phyloP scores from a whole-genome alignment of 768 basidiomycete genomes.

The Mycena indigotica region DNA sequence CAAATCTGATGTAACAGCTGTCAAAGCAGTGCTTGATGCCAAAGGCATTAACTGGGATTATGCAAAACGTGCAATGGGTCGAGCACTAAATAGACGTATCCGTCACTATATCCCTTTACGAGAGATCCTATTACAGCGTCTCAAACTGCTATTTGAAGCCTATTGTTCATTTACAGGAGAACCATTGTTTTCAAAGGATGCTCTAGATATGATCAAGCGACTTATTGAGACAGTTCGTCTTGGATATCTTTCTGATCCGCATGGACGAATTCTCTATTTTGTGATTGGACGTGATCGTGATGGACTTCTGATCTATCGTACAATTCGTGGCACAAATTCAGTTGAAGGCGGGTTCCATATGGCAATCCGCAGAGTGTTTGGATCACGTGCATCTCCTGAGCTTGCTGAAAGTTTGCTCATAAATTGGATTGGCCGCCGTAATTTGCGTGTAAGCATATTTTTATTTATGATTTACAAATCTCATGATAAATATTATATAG shows the following conservation, averaged over 20 bases:
- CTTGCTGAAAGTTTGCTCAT: conserved; percentile 1
- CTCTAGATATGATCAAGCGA: neutral
- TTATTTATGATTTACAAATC: neutral
- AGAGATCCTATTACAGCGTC: neutral
- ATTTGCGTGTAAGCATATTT: neutral
- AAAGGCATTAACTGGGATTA: neutral
- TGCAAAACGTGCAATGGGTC: neutral
- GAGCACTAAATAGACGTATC: neutral
- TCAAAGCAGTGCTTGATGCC: neutral
- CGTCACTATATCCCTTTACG: neutral
- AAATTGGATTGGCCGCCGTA: conserved; percentile 10
- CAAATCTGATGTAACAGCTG: neutral
- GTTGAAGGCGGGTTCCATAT: neutral
- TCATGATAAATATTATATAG: neutral
- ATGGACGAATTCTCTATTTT: neutral
- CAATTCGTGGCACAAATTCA: neutral
- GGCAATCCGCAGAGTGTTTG: neutral
- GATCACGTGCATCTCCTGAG: conserved; percentile 3
- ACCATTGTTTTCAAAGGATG: neutral
- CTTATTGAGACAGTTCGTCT: neutral
- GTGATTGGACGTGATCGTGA: neutral
- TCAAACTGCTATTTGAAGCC: neutral
- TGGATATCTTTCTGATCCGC: neutral
- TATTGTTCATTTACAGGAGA: neutral
- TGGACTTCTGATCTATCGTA: neutral